A percentile compares a stretch with the other conserved stretches of the same genome.
Evolutionary conservation across 176 grass and related monocot species (phyloP).

Genomic region (Coix lacrymajobi): DNA sequence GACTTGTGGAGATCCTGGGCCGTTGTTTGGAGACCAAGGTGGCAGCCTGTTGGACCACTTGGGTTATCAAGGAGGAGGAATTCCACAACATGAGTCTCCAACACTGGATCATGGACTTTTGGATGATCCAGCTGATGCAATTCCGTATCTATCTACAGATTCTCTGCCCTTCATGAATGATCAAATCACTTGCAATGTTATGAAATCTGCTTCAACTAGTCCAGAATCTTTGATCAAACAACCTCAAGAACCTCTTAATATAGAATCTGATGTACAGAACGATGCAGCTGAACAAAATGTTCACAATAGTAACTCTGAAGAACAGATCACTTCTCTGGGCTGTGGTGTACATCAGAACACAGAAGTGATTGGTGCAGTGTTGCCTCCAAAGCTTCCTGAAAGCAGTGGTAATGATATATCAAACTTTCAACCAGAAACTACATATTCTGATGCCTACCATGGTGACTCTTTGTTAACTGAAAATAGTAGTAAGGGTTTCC

Average conservation of each 20-base stretch:
- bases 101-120: slow-evolving; percentile 36
- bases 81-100: slow-evolving; percentile 37
- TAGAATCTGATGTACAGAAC: slow-evolving; percentile 32
- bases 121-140: slow-evolving; percentile 28
- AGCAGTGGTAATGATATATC: slow-evolving; percentile 38
- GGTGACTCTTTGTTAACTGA: slow-evolving; percentile 51
- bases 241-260: slow-evolving; percentile 24
- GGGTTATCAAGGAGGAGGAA: slow-evolving; percentile 36
- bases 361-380: slow-evolving; percentile 19
- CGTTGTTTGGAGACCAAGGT: slow-evolving; percentile 41
- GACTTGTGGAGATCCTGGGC: slow-evolving; percentile 45
- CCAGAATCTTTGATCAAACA: slow-evolving; percentile 34
- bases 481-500: slow-evolving; percentile 36
- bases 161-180: slow-evolving; percentile 41
- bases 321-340: slow-evolving; percentile 16
- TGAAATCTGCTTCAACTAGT: slow-evolving; percentile 32
- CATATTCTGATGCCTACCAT: slow-evolving; percentile 40
- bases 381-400: slow-evolving; percentile 36
- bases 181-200: slow-evolving; percentile 35
- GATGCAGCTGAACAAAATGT: slow-evolving; percentile 32
- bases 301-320: slow-evolving; percentile 32
- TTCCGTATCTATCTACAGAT: slow-evolving; percentile 32
- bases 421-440: slow-evolving; percentile 36
- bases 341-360: slow-evolving; percentile 30
- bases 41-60: slow-evolving; percentile 47